A percentile compares a stretch with the other conserved stretches of the same genome.
phyloP scores from a whole-genome alignment of 2,329 filamentous ascomycete species.

The Cytospora piceae region DNA sequence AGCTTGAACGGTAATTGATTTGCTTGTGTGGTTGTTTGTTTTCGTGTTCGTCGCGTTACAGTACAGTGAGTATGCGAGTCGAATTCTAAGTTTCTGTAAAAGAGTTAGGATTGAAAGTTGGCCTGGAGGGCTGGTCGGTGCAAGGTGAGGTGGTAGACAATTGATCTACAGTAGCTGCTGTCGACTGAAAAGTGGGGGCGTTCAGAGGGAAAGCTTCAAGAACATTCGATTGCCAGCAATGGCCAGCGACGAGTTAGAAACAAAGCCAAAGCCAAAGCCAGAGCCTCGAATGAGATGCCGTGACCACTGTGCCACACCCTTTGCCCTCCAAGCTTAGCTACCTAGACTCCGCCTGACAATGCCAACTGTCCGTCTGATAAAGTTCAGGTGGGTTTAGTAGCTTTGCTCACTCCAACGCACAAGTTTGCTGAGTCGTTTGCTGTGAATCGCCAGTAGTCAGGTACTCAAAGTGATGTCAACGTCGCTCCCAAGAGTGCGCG shows the following conservation, averaged over 20 bases:
- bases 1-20: background rate
- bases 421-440: background rate
- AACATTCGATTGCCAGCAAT: conserved; percentile 28
- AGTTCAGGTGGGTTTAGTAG: background rate
- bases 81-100: background rate
- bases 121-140: background rate
- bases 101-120: conserved; percentile 12
- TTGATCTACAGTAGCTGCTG: conserved; percentile 6
- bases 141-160: conserved; percentile 9
- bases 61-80: background rate
- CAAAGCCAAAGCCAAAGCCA: background rate
- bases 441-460: background rate
- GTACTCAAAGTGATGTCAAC: too few species aligned
- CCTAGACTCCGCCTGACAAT: background rate
- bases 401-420: background rate
- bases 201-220: conserved; percentile 11
- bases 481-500: background rate
- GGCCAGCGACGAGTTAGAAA: conserved; percentile 7
- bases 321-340: too few species aligned
- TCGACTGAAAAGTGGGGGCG: conserved; percentile 23
- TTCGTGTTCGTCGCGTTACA: background rate
- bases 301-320: background rate
- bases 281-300: background rate
- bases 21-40: background rate
- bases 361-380: background rate